These are phyloP conservation scores for Fusarium brevicatenulatum DNA, from an alignment of 2,329 filamentous ascomycete genomes.

Conservation along the genomic window DNA sequence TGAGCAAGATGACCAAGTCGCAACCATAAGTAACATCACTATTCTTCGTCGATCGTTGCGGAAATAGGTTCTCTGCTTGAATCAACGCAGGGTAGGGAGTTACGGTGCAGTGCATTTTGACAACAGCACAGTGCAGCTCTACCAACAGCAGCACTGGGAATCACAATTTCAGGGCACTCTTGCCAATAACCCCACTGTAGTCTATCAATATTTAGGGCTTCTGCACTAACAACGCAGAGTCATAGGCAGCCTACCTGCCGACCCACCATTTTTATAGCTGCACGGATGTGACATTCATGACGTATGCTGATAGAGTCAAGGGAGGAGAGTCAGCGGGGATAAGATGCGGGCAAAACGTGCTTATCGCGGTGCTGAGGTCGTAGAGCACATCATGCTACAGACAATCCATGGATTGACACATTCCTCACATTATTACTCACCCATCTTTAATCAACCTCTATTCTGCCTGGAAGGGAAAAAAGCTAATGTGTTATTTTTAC, in stretches of 20 bases:
- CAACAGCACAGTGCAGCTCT: no score
- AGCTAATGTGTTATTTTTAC: no score
- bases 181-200: background rate
- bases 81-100: background rate
- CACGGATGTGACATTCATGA: background rate
- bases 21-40: background rate
- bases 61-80: background rate
- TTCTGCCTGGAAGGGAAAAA: no score
- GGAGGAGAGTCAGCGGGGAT: background rate
- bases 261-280: background rate
- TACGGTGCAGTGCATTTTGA: background rate
- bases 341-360: background rate
- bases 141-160: background rate
- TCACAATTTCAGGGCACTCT: background rate
- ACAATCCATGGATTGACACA: background rate
- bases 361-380: background rate
- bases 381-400: fast-evolving
- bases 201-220: background rate
- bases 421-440: background rate
- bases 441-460: no score
- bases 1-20: background rate
- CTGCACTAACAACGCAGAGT: background rate
- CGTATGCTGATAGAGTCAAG: background rate
- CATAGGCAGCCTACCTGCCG: background rate
- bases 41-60: fast-evolving